Base-by-base conservation (phyloP, 177 flowering plant genomes). In the Vitis hybrid region DNA sequence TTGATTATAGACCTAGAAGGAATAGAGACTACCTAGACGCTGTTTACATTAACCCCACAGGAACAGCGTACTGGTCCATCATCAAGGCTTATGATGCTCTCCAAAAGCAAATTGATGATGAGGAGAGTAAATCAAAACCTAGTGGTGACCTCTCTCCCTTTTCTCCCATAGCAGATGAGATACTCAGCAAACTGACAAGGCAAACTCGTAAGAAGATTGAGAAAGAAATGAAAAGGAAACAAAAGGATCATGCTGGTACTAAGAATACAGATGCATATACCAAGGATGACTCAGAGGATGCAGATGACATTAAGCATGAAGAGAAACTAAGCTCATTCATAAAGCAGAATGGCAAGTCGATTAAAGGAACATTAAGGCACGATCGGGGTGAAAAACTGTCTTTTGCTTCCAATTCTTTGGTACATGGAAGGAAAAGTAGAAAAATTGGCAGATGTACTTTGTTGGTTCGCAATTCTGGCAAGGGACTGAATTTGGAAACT, bases 51-150 rank as follows among this genome's bases (percentile, higher is more conserved):
- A 89, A 77, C 67, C 97, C 94, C 9, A 3, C 82, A 8, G 97
- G 98, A 65, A 86, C 91, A 6, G 91, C 88, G n/a, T 89, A 84
- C 66, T 96, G 99, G 99, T 96, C 99, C 3, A 87, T 96, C 63
- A 77, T 86, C 56, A 96, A 94, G 81, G 99, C 99, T 21, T 92
- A 96, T 86, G 85, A 90, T 76, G 97, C 97, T 35, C 82, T 92
- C 74, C 84, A 81, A 71, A 92, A 90, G 81, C 89, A 90, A 74
- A 68, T 74, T 30, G 82, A 79, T 48, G 86, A 76, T 46, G 90
- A 85, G 17, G 77, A 75, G 13, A 71, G 62, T 27, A 80, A 70
- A 63, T 55, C 55, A 18, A 79, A 77, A 69, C 73, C 76, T 24
- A 63, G 48, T 58, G 82, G 58, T 5, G 84, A 77, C 12, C 74